Percentiles rank a stretch among this genome's conserved stretches.
These are phyloP conservation scores for Trypanosoma congolense DNA, from an alignment of 208 protist species.

Conservation along the genomic window DNA sequence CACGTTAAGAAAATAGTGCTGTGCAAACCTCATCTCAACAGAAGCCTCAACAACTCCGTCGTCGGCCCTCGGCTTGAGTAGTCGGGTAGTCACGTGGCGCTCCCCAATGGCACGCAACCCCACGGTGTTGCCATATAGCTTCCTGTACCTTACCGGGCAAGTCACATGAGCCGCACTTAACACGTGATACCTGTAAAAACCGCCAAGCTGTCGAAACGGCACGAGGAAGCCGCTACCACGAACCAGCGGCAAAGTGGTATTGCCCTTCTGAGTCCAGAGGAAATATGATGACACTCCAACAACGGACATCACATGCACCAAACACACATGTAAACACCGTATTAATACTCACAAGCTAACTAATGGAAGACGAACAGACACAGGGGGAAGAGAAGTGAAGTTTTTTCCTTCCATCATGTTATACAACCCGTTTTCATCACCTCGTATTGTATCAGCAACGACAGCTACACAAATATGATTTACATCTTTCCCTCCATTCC, in stretches of 20 bases:
- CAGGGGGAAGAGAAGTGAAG: too few relatives aligned
- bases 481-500: too few relatives aligned
- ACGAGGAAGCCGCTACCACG: constrained; percentile 83
- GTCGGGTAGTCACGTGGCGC: constrained; percentile 69
- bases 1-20: constrained; percentile 61
- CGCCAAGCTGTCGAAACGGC: constrained; percentile 49
- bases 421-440: too few relatives aligned
- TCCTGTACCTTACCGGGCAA: constrained; percentile 61
- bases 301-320: constrained; percentile 38
- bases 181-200: constrained; percentile 80
- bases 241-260: constrained; percentile 74
- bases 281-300: constrained; percentile 85
- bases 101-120: constrained; percentile 80
- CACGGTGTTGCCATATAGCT: constrained; percentile 63
- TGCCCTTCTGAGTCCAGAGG: constrained; percentile 85
- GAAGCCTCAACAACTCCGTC: constrained; percentile 31
- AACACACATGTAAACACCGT: constrained; percentile 23
- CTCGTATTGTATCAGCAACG: too few relatives aligned
- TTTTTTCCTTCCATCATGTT: too few relatives aligned
- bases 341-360: too few relatives aligned
- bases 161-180: constrained; percentile 80
- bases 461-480: too few relatives aligned
- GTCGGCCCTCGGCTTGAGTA: constrained; percentile 43
- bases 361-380: too few relatives aligned
- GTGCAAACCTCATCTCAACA: constrained; percentile 56